Base-by-base conservation (phyloP, 371 early-diverging fungal genomes). In the Zancudomyces culisetae region DNA sequence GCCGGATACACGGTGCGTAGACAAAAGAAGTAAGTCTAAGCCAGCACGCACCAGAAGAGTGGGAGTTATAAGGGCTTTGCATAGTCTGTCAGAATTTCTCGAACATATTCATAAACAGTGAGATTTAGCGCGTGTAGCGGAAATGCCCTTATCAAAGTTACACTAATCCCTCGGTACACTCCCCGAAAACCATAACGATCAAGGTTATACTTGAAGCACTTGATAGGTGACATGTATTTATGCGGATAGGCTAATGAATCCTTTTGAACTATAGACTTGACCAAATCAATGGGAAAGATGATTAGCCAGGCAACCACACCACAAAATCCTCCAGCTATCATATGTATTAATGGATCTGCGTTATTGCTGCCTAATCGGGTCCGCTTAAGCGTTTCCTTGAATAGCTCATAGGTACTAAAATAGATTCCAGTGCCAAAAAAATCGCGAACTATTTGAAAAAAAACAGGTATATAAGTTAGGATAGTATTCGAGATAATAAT, bases 71-170 rank as follows among this genome's bases (percentile, higher is more conserved):
- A 35, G 6, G 35, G 10, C 15, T 49, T 49, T n/a, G 21, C 35
- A 35, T 42, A 51, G 2, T 42, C 18, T 20, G 51, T 42, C n/a
- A 51, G 61, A 8, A 29, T 29, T 21, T 63, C 43, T 13, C 68
- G 62, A 23, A 79, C 78, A 49, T 74, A 75, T 60, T 83, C 83
- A 53, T 83, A 83, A 10, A 85, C 83, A 10, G 81, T 66, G 69
- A 85, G 83, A 60, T 83, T 82, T 23, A 87, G 66, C 4, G 81
- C 76, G 61, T 87, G 87, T 52, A 87, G 76, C 4, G 87, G 87
- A 53, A 85, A 79, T 15, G 86, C 85, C 10, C 87, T 68, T 24
- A 85, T 67, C 8, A 85, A 67, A 23, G 83, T 83, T 15, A 83
- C 81, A 3, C 72, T 72, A 1, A 87, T 58, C 1, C 87, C 87